phyloP scores from a whole-genome alignment of 2,329 filamentous ascomycete genomes.

The Trichoderma koningiopsis region DNA sequence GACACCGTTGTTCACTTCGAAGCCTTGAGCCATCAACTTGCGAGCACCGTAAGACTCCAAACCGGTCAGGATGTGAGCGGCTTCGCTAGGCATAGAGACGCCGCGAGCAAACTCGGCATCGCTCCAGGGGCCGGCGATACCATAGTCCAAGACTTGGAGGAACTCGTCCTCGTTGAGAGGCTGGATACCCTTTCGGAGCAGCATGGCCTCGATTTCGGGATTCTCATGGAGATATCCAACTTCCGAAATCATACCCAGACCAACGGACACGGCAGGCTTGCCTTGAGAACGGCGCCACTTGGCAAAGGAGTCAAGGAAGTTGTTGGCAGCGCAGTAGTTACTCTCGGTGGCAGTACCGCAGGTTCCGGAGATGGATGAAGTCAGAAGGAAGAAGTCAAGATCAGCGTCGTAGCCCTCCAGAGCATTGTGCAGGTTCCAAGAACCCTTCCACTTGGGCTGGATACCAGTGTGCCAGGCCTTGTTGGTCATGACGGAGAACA shows the following conservation, averaged over 20 bases:
- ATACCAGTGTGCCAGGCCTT: conserved; percentile 35
- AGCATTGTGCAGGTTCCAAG: conserved; percentile 39
- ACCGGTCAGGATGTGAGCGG: conserved; percentile 33
- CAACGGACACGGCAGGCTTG: conserved; percentile 35
- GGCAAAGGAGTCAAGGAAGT: conserved; percentile 44
- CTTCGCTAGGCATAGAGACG: neutral
- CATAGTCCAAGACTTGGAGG: conserved; percentile 35
- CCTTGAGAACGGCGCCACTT: conserved; percentile 34
- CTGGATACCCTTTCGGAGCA: conserved; percentile 41
- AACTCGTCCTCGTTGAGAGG: conserved; percentile 39
- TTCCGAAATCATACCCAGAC: conserved; percentile 40
- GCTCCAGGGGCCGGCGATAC: conserved; percentile 25
- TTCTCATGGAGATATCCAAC: conserved; percentile 43
- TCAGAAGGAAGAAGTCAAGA: conserved; percentile 43
- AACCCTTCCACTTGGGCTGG: conserved; percentile 39
- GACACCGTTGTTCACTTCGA: conserved; percentile 25
- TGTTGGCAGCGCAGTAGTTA: conserved; percentile 47
- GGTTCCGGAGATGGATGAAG: conserved; percentile 39
- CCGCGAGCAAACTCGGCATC: neutral
- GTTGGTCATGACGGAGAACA: conserved; percentile 40
- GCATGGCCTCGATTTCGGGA: conserved; percentile 39
- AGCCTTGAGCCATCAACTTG: conserved; percentile 30
- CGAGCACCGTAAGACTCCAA: conserved; percentile 31
- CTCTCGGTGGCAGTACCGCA: conserved; percentile 40
- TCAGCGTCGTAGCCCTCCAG: neutral